These are phyloP conservation scores for Aethionema arabicum DNA, from an alignment of 345 rosid species.

Conservation along the genomic window DNA sequence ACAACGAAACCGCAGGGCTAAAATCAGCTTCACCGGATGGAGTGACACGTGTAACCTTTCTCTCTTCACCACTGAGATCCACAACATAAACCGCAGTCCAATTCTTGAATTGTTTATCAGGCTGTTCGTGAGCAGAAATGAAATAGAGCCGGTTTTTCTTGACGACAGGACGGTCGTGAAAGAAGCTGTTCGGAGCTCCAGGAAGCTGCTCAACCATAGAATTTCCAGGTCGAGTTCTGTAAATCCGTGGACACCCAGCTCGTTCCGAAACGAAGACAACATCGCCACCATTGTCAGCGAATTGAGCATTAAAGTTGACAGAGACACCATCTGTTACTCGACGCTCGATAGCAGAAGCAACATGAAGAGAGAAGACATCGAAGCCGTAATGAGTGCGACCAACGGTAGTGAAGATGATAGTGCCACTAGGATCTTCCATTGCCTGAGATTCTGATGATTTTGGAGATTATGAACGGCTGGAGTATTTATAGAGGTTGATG, in stretches of 20 bases:
- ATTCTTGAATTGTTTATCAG: slow-evolving; percentile 52
- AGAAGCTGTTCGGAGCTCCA: slow-evolving; percentile 52
- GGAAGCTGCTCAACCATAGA: slow-evolving; percentile 49
- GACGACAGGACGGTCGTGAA: slow-evolving; percentile 77
- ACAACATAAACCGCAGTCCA: slow-evolving; percentile 68
- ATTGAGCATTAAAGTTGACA: slow-evolving; percentile 78
- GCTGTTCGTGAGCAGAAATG: slow-evolving; percentile 74
- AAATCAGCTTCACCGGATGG: slow-evolving; percentile 58
- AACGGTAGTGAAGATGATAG: slow-evolving; percentile 63
- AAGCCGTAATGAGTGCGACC: slow-evolving; percentile 73
- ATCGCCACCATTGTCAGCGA: slow-evolving; percentile 34
- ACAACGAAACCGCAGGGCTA: slow-evolving; percentile 65
- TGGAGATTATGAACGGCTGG: background rate
- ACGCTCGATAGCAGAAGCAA: slow-evolving; percentile 32
- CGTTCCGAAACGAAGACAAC: slow-evolving; percentile 73
- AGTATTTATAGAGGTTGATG: slow-evolving; percentile 20
- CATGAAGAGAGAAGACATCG: slow-evolving; percentile 59
- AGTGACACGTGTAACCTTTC: slow-evolving; percentile 49
- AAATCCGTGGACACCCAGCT: slow-evolving; percentile 49
- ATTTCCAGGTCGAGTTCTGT: slow-evolving; percentile 39
- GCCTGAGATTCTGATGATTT: background rate
- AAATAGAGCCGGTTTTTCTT: slow-evolving; percentile 53
- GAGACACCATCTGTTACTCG: slow-evolving; percentile 73
- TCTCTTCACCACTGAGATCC: slow-evolving; percentile 18
- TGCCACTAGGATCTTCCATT: slow-evolving; percentile 62